Conservation (phyloP, 2,329 filamentous ascomycete genomes). For the Fusarium sp. region DNA sequence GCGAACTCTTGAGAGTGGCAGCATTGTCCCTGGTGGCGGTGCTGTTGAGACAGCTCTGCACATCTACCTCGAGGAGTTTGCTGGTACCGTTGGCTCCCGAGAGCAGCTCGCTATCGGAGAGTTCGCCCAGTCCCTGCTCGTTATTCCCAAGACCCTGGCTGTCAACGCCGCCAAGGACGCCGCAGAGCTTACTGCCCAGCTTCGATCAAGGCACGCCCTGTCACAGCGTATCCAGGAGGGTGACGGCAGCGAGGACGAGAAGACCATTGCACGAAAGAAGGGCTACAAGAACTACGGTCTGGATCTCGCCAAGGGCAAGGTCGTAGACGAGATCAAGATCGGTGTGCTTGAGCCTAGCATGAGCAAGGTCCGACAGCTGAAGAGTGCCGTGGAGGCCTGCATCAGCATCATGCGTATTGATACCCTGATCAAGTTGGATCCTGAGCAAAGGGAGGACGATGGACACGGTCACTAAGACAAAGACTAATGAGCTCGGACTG, state of each 20-base stretch:
- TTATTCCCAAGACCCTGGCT: slow-evolving; percentile 95
- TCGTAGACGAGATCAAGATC: slow-evolving; percentile 92
- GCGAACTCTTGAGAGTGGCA: slow-evolving; percentile 94
- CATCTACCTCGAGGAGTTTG: slow-evolving; percentile 99
- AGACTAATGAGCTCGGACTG: slow-evolving; percentile 46
- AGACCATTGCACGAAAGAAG: slow-evolving; percentile 91
- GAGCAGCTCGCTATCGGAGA: slow-evolving; percentile 98
- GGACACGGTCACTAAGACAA: slow-evolving; percentile 80
- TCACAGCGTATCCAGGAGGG: slow-evolving; percentile 91
- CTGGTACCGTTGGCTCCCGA: slow-evolving; percentile 93
- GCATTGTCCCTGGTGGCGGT: slow-evolving; percentile 95
- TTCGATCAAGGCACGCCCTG: slow-evolving; percentile 92
- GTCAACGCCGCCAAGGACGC: slow-evolving; percentile 98
- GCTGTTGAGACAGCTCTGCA: slow-evolving; percentile 98
- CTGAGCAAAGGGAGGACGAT: slow-evolving; percentile 80
- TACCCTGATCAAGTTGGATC: slow-evolving; percentile 97
- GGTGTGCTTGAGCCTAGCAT: slow-evolving; percentile 97
- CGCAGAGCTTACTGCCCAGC: slow-evolving; percentile 93
- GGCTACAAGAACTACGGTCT: slow-evolving; percentile 99
- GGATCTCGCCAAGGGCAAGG: slow-evolving; percentile 88
- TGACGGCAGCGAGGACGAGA: slow-evolving; percentile 87
- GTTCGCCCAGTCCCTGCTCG: slow-evolving; percentile 92
- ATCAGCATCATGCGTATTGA: slow-evolving; percentile 99
- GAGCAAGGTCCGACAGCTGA: slow-evolving; percentile 98
- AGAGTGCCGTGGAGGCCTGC: slow-evolving; percentile 98